phyloP scores from a whole-genome alignment of 345 rosid genomes.

The Brassica juncea region DNA sequence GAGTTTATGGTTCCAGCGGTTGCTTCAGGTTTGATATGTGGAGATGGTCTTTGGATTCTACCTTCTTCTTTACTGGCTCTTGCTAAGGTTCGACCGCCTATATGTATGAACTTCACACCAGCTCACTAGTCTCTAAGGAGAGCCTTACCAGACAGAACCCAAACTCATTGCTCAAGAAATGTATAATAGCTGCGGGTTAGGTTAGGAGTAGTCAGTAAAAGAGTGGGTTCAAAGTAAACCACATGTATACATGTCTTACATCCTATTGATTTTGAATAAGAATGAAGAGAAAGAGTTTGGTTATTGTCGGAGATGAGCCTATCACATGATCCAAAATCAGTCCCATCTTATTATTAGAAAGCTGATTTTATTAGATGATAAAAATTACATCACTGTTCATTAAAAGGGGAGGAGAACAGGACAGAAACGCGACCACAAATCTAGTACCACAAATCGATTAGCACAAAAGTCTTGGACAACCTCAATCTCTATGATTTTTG shows the following conservation, averaged over 20 bases:
- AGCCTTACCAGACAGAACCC: neutral
- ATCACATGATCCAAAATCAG: neutral
- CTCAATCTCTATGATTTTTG: too few species aligned
- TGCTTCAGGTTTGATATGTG: constrained; percentile 93
- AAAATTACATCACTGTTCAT: neutral
- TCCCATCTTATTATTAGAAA: neutral
- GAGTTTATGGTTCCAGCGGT: constrained; percentile 76
- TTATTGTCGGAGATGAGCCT: neutral
- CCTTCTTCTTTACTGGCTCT: constrained; percentile 80
- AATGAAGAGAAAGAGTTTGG: constrained; percentile 1
- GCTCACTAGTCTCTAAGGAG: constrained; percentile 24
- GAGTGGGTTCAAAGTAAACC: neutral
- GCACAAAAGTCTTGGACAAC: too few species aligned
- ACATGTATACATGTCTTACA: neutral
- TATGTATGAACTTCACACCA: constrained; percentile 70
- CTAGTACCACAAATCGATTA: neutral
- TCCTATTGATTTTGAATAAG: constrained; percentile 26
- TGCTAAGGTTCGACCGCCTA: constrained; percentile 70
- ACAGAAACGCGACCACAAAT: too few species aligned
- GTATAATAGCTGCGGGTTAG: constrained; percentile 23
- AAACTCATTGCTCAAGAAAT: constrained; percentile 6
- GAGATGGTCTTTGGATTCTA: constrained; percentile 91
- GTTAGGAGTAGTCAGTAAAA: constrained; percentile 30
- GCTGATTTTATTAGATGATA: too few species aligned
- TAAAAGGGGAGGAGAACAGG: neutral